These are phyloP conservation scores for Exophiala bonariae DNA, from an alignment of 2,329 filamentous ascomycete species.

Conservation along the genomic window DNA sequence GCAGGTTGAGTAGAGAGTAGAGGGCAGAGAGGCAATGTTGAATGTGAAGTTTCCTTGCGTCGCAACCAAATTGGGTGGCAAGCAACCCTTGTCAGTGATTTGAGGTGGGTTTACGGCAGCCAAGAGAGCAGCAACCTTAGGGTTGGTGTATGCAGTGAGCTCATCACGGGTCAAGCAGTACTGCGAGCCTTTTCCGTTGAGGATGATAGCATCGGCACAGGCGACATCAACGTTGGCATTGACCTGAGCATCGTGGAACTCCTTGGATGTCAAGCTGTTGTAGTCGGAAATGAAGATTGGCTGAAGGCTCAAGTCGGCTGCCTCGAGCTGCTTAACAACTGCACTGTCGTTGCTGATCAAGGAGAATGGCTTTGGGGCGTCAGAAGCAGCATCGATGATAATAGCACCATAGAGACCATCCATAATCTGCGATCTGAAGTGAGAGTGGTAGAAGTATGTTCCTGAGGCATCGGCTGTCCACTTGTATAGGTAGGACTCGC, in stretches of 20 bases:
- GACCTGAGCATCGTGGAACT: conserved; percentile 36
- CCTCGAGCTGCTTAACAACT: conserved; percentile 46
- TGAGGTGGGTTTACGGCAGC: conserved; percentile 28
- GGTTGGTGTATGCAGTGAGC: conserved; percentile 42
- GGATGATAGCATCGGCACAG: conserved; percentile 62
- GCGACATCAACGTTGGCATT: conserved; percentile 42
- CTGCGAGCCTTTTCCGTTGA: conserved; percentile 63
- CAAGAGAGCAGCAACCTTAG: conserved; percentile 30
- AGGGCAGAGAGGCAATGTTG: conserved; percentile 43
- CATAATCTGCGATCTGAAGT: conserved; percentile 63
- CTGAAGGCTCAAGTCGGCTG: conserved; percentile 49
- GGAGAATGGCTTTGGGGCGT: conserved; percentile 49
- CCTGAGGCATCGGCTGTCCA: conserved; percentile 50
- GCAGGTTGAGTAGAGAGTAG: conserved; percentile 43
- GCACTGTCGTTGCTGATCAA: conserved; percentile 48
- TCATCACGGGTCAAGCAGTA: conserved; percentile 51
- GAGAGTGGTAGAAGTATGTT: conserved; percentile 68
- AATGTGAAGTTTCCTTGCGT: conserved; percentile 38
- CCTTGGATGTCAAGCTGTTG: conserved; percentile 54
- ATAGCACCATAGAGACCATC: conserved; percentile 69
- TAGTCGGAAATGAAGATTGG: conserved; percentile 59
- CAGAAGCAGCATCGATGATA: conserved; percentile 51
- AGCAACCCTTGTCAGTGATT: conserved; percentile 37
- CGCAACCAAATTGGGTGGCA: conserved; percentile 29
- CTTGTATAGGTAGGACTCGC: conserved; percentile 64